Conservation (phyloP, 2,329 filamentous ascomycete species). For the Trichothecium sympodiale region DNA sequence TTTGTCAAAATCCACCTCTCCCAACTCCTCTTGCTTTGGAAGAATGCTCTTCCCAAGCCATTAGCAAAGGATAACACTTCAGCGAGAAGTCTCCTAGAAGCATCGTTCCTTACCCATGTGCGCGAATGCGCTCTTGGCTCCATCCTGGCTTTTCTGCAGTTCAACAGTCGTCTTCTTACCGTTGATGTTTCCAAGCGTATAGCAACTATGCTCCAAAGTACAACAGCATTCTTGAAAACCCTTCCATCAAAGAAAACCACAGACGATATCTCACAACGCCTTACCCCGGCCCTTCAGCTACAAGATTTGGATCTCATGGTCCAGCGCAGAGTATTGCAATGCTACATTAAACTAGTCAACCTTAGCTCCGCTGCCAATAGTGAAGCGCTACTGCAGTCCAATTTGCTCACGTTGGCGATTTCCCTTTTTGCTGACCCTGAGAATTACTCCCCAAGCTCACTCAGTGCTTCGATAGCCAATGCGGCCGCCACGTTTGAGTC, state of each 20-base stretch:
- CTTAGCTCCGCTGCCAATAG: slow-evolving; percentile 75
- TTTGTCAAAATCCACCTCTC: slow-evolving; percentile 98
- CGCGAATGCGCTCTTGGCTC: slow-evolving; percentile 88
- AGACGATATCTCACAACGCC: slow-evolving; percentile 74
- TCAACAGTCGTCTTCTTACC: slow-evolving; percentile 83
- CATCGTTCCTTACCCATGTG: slow-evolving; percentile 88
- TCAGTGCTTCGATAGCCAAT: slow-evolving; percentile 86
- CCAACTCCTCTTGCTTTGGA: slow-evolving; percentile 88
- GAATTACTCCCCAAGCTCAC: slow-evolving; percentile 70
- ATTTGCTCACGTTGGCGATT: slow-evolving; percentile 78
- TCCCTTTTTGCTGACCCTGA: slow-evolving; percentile 90
- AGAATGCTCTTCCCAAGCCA: slow-evolving; percentile 90
- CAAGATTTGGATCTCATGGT: slow-evolving; percentile 91
- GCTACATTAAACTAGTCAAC: slow-evolving; percentile 84
- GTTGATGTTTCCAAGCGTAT: slow-evolving; percentile 90
- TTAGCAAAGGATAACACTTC: slow-evolving; percentile 85
- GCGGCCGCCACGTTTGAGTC: slow-evolving; percentile 84
- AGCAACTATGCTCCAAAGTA: slow-evolving; percentile 90
- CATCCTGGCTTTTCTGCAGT: slow-evolving; percentile 84
- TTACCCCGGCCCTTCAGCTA: slow-evolving; percentile 78
- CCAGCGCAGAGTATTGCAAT: slow-evolving; percentile 83
- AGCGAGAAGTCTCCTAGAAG: slow-evolving; percentile 73
- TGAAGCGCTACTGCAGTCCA: slow-evolving; percentile 82
- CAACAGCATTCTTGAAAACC: slow-evolving; percentile 76
- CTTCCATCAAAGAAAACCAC: slow-evolving; percentile 73